Evolutionary conservation across 1,284 basidiomycete species (phyloP), one percentile per base, ranked within the genome.

Genomic region (Heliocybe sulcata): DNA sequence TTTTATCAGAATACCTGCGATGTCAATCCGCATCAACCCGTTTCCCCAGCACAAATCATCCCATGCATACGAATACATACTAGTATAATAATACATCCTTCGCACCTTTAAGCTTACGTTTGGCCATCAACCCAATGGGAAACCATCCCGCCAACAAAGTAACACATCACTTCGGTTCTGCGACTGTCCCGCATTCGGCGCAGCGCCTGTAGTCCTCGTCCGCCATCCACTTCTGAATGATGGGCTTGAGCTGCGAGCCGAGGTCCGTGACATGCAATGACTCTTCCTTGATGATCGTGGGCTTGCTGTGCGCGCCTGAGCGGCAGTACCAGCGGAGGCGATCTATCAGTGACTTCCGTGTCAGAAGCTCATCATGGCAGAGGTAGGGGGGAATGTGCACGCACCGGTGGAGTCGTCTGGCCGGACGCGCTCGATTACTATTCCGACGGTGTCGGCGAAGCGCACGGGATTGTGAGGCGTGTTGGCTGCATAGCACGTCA

Each of bases 271-370:
- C 91, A 67, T 95, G 90, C 70, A 98, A 94, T 1, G 80, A 74
- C 55, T 91, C 91, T 69, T 97, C 89, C 60, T 89, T 82, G 64
- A 99, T 92, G 59, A 94, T 76, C 2, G 88, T 90, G 0, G 95
- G 93, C 51, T 77, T 73, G 22, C 72, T 62, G 67, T 95, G 90
- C 9, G 74, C 75, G 0, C 71, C 64, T 27, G 86, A 83, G 26
- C 81, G 84, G 72, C 96, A 98, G 69, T 97, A 98, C 96, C 96
- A 98, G 45, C 92, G 83, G 56, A 98, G 78, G 1, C 87, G 87
- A 56, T 56, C 23, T 54, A 54, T 35, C 35, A 49, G 33, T 26
- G 57, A 56, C 38, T 31, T 31, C 29, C 12, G 29, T 31, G 53
- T 53, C 9, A 53, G 22, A 3, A 4, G 23, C 51, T 51, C 29